These are phyloP conservation scores for Cerrena zonata DNA, from an alignment of 1,284 basidiomycete species.

Conservation along the genomic window DNA sequence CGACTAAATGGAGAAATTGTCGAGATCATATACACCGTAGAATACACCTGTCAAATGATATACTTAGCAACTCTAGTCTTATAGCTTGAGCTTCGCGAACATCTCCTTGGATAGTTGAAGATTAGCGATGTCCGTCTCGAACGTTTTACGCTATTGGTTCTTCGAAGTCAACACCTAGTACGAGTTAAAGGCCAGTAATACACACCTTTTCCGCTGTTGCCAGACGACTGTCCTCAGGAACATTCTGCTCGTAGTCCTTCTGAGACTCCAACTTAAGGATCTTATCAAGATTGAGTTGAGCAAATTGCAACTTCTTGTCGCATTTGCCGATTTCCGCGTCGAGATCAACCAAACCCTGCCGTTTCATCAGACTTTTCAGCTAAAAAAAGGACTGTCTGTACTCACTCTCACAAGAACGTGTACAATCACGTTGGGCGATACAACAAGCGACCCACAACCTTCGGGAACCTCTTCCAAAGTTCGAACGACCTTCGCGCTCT, in stretches of 20 bases:
- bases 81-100: constrained; percentile 34
- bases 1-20: no score
- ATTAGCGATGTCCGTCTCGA: constrained; percentile 42
- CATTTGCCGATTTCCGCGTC: constrained; percentile 81
- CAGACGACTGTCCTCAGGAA: constrained; percentile 71
- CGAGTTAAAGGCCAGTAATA: neutral
- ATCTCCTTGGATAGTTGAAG: constrained; percentile 39
- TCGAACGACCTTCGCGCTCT: constrained; percentile 48
- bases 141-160: constrained; percentile 34
- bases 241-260: constrained; percentile 71
- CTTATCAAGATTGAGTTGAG: constrained; percentile 68
- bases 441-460: constrained; percentile 82
- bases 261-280: constrained; percentile 69
- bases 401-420: constrained; percentile 81
- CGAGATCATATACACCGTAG: no score
- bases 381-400: neutral
- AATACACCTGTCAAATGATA: neutral
- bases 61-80: neutral
- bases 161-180: neutral
- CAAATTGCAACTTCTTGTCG: constrained; percentile 79
- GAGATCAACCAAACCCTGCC: constrained; percentile 74
- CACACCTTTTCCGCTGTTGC: constrained; percentile 70
- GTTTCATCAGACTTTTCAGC: neutral
- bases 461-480: constrained; percentile 62
- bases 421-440: constrained; percentile 71